Evolutionary conservation across 805 yeast genomes (phyloP).

Genomic region (Lipomyces lipofer): DNA sequence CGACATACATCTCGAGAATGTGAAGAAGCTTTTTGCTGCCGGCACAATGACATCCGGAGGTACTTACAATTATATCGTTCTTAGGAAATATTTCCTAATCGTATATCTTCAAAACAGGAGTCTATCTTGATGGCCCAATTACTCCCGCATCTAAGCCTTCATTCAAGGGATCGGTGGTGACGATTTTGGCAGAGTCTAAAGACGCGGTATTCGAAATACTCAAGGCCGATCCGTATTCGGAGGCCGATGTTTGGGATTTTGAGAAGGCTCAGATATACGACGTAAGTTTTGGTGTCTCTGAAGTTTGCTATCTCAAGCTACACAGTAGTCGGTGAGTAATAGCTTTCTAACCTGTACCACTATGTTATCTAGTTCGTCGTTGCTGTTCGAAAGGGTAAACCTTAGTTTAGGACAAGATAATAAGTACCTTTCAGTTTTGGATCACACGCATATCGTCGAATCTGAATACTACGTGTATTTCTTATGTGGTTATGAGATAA

Average conservation of each 20-base stretch:
- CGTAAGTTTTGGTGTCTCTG: conserved; percentile 25
- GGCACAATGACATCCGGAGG: conserved; percentile 46
- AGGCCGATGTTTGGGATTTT: conserved; percentile 75
- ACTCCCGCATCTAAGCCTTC: conserved; percentile 34
- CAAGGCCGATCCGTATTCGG: conserved; percentile 61
- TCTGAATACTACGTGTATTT: too few species aligned
- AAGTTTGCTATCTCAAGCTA: neutral
- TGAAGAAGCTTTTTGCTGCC: conserved; percentile 36
- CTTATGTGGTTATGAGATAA: too few species aligned
- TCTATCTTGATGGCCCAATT: conserved; percentile 25
- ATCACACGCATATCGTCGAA: too few species aligned
- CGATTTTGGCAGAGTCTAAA: conserved; percentile 61
- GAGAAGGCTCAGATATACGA: conserved; percentile 62
- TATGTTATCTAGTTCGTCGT: conserved; percentile 13
- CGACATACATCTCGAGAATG: conserved; percentile 44
- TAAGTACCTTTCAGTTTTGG: too few species aligned
- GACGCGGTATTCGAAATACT: conserved; percentile 67
- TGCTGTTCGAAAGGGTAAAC: conserved; percentile 24
- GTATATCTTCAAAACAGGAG: conserved; percentile 11
- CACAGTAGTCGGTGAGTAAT: neutral
- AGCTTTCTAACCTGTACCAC: neutral
- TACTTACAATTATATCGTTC: neutral
- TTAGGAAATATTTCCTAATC: neutral
- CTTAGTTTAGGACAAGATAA: too few species aligned
- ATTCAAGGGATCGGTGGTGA: conserved; percentile 70